phyloP scores from a whole-genome alignment of 1,139 yeast species.

The Dujonia santamariae region DNA sequence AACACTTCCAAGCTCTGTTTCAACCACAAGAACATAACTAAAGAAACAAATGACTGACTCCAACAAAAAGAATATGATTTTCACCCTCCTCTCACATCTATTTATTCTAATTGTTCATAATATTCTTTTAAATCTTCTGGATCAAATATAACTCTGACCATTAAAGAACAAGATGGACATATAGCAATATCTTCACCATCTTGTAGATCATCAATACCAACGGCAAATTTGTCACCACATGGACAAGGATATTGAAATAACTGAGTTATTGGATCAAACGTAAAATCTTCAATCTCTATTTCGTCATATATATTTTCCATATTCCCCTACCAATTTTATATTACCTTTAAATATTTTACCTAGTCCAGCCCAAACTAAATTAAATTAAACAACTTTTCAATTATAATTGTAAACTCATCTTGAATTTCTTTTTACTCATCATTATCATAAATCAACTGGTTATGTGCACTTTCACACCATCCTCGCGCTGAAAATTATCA shows the following conservation, averaged over 20 bases:
- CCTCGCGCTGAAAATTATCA: no score
- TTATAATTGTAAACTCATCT: no score
- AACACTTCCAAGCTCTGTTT: no score
- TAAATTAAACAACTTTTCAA: no score
- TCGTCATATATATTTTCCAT: slow-evolving; percentile 81
- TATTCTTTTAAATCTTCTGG: slow-evolving; percentile 42
- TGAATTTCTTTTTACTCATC: no score
- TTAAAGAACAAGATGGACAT: slow-evolving; percentile 93
- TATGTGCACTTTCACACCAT: no score
- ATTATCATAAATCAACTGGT: no score
- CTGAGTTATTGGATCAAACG: slow-evolving; percentile 77
- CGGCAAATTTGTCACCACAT: slow-evolving; percentile 93
- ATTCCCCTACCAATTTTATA: no score
- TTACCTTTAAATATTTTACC: no score
- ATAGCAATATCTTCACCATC: slow-evolving; percentile 96
- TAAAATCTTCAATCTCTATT: slow-evolving; percentile 95
- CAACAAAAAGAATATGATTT: not conserved
- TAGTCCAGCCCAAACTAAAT: no score
- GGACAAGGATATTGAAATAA: slow-evolving; percentile 96
- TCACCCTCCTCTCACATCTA: not conserved
- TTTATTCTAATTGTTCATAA: slow-evolving; percentile 16
- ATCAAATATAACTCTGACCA: slow-evolving; percentile 90
- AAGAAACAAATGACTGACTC: no score
- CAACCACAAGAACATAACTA: no score
- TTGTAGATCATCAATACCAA: slow-evolving; percentile 74